Evolutionary conservation across 768 basidiomycete genomes (phyloP).

Genomic region (Mycena kentingensis): DNA sequence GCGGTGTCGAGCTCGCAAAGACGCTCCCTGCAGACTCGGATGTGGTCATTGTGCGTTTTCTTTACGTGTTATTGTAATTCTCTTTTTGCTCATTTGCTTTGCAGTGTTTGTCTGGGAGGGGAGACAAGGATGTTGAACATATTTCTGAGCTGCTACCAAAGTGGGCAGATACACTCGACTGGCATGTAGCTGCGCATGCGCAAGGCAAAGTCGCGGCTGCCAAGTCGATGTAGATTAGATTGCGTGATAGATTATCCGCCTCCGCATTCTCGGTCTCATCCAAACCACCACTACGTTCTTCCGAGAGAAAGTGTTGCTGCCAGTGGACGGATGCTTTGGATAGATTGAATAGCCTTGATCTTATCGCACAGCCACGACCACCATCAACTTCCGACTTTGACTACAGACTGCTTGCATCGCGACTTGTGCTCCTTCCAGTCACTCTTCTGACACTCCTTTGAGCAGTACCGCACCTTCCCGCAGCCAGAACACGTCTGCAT

Average conservation of each 20-base stretch:
- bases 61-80: not conserved
- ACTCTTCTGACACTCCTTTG: slow-evolving; percentile 36
- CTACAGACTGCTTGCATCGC: slow-evolving; percentile 13
- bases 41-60: slow-evolving; percentile 79
- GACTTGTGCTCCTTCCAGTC: slow-evolving; percentile 41
- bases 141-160: slow-evolving; percentile 93
- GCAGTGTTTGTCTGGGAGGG: slow-evolving; percentile 91
- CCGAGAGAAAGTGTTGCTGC: no score
- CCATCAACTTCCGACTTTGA: no score
- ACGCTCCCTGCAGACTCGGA: slow-evolving; percentile 81
- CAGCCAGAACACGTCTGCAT: slow-evolving; percentile 32
- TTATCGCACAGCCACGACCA: no score
- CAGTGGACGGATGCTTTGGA: no score
- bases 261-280: no score
- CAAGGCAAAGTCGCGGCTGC: slow-evolving; percentile 8
- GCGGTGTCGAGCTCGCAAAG: slow-evolving; percentile 82
- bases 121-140: slow-evolving; percentile 97
- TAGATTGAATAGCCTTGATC: no score
- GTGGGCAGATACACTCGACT: slow-evolving; percentile 92
- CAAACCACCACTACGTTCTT: no score
- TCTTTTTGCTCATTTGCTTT: not conserved
- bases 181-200: slow-evolving; percentile 65
- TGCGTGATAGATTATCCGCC: not conserved
- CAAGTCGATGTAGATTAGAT: not conserved
- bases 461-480: slow-evolving; percentile 22